A percentile compares a stretch with the other conserved stretches of the same genome.
Conservation (phyloP, 768 basidiomycete species). For the Fibroporia radiculosa region DNA sequence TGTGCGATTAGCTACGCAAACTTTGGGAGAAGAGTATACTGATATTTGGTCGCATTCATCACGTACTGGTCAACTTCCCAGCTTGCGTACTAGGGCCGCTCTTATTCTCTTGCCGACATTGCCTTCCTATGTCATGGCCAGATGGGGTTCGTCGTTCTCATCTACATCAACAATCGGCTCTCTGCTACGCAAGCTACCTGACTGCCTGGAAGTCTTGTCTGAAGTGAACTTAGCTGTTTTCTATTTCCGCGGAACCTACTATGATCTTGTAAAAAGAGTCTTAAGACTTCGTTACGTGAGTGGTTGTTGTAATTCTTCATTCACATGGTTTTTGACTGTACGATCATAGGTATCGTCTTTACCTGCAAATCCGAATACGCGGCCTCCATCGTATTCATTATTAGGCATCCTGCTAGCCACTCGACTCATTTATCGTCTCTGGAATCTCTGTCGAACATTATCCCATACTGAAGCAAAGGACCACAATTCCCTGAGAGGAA, state of each 20-base stretch:
- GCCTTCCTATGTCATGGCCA: conserved; percentile 54
- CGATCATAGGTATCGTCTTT: conserved; percentile 58
- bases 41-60: conserved; percentile 70
- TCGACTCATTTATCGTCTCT: conserved; percentile 56
- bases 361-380: conserved; percentile 59
- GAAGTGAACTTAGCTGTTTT: conserved; percentile 78
- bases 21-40: conserved; percentile 87
- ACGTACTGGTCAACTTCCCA: conserved; percentile 34
- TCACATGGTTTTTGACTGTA: background rate
- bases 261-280: conserved; percentile 61
- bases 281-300: conserved; percentile 64
- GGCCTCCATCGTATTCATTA: conserved; percentile 82
- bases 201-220: conserved; percentile 42
- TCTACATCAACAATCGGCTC: conserved; percentile 26
- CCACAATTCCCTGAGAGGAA: conserved; percentile 28
- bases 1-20: conserved; percentile 48
- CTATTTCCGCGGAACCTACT: conserved; percentile 75
- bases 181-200: conserved; percentile 34
- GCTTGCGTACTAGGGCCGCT: conserved; percentile 36
- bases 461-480: conserved; percentile 12
- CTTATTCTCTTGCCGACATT: conserved; percentile 62
- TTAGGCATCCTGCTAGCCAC: conserved; percentile 66
- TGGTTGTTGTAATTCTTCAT: conserved; percentile 2
- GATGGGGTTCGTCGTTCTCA: conserved; percentile 33
- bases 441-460: conserved; percentile 34